Evolutionary conservation across 768 basidiomycete genomes (phyloP), one percentile per base, ranked within the genome.

Genomic region (Phanerochaete carnosa): DNA sequence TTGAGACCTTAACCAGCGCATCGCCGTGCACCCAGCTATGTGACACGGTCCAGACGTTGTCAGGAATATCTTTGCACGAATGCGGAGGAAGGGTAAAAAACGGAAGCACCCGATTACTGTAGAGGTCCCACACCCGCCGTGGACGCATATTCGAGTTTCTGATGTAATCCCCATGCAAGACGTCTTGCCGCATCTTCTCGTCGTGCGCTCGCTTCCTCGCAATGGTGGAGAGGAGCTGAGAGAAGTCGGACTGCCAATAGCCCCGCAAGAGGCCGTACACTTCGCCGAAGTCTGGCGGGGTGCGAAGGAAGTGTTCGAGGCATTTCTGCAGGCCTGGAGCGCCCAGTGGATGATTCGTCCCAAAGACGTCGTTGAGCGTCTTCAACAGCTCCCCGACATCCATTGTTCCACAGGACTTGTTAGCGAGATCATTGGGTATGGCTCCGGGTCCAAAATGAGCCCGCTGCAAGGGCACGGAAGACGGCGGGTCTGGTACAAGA

Each of bases 1-100:
- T 58, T 2, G 3, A 25, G 26, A 47, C 57, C 3, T 19, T 5
- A 5, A 26, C 45, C 3, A 13, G 43, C 2, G 6, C 45, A 2
- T 11, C 23, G 7, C 9, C 30, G 26, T 9, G 9, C 15, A 58
- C 26, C 57, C 57, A 58, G 37, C 57, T 58, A 35, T 58, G 57
- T 7, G 57, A 58, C 15, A 58, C 55, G 6, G 43, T 7, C 26
- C 55, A 23, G 8, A 22, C 5, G 28, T 69, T 53, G 55, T 62
- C 46, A 64, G 62, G 19, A n/a, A n/a, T n/a, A n/a, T n/a, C n/a
- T n/a, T n/a, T n/a, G n/a, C n/a, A n/a, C n/a, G n/a, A n/a, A n/a
- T n/a, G n/a, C n/a, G n/a, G n/a, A n/a, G n/a, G n/a, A n/a, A n/a
- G n/a, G n/a, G n/a, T n/a, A n/a, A n/a, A n/a, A n/a, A 6, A 46